Evolutionary conservation across 306 rosid species (phyloP).

Genomic region (Sphenostylis stenocarpa): DNA sequence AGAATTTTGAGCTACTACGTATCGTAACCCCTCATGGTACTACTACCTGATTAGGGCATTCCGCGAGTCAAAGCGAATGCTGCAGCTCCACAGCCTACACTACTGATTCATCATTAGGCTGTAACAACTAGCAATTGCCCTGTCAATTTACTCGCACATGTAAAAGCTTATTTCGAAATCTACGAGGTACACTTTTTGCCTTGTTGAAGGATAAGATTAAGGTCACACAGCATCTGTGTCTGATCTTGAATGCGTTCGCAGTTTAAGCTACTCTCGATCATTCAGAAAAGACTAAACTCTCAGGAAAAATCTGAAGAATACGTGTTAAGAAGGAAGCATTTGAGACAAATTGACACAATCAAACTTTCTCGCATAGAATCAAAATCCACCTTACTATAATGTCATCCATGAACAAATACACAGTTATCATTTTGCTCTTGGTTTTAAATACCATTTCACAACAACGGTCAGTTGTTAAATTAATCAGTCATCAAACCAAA

Average conservation of each 20-base stretch:
- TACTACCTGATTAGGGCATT: conserved; percentile 14
- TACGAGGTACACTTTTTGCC: conserved; percentile 9
- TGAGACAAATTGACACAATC: neutral
- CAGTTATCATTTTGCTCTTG: conserved; percentile 10
- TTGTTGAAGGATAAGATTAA: neutral
- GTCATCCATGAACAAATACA: neutral
- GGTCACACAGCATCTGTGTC: neutral
- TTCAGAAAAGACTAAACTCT: neutral
- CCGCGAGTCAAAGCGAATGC: neutral
- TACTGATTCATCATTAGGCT: neutral
- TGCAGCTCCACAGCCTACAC: conserved; percentile 3
- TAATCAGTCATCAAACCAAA: conserved; percentile 25
- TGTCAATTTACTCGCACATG: conserved; percentile 23
- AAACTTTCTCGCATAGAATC: neutral
- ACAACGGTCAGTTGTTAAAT: neutral
- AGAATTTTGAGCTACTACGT: neutral
- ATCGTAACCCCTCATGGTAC: neutral
- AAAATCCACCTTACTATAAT: neutral
- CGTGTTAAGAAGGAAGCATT: neutral
- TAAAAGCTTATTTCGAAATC: conserved; percentile 2
- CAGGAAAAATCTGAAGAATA: neutral
- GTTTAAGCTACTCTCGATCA: conserved; percentile 3
- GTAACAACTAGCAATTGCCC: neutral
- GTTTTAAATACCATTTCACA: neutral
- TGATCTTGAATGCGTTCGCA: conserved; percentile 11